These are phyloP conservation scores for Plantago major DNA, from an alignment of 257 asterid species.

Conservation along the genomic window DNA sequence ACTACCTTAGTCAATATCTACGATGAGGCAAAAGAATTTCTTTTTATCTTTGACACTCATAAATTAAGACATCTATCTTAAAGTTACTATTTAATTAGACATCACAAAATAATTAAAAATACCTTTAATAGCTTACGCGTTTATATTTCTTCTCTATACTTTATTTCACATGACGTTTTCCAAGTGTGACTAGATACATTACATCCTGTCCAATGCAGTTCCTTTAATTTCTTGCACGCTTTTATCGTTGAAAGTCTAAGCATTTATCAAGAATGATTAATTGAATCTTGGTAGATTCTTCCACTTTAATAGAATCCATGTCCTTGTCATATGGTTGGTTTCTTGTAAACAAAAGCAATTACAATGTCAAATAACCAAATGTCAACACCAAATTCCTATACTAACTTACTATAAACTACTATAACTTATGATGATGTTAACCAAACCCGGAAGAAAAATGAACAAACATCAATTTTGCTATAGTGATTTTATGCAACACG, in stretches of 20 bases:
- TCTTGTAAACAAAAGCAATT: neutral
- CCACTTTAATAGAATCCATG: neutral
- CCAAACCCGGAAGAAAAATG: no score
- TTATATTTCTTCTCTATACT: neutral
- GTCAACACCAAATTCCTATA: no score
- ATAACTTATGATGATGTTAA: no score
- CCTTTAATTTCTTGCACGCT: slow-evolving; percentile 5
- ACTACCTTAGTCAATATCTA: no score
- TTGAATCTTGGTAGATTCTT: slow-evolving; percentile 14
- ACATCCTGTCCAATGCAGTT: slow-evolving; percentile 11
- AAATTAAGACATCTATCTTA: no score
- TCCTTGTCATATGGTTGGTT: neutral
- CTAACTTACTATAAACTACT: no score
- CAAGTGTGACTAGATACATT: slow-evolving; percentile 21
- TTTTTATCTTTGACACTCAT: no score
- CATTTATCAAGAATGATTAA: neutral
- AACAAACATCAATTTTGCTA: no score
- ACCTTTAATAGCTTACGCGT: neutral
- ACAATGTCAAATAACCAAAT: neutral
- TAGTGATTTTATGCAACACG: neutral
- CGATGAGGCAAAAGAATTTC: no score
- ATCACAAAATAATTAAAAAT: no score
- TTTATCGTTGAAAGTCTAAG: neutral
- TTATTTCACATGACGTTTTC: slow-evolving; percentile 25
- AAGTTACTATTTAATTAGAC: no score